A percentile compares a stretch with the other conserved stretches of the same genome.
phyloP scores from a whole-genome alignment of 2,329 filamentous ascomycete species.

The Aspergillus phoenicis region DNA sequence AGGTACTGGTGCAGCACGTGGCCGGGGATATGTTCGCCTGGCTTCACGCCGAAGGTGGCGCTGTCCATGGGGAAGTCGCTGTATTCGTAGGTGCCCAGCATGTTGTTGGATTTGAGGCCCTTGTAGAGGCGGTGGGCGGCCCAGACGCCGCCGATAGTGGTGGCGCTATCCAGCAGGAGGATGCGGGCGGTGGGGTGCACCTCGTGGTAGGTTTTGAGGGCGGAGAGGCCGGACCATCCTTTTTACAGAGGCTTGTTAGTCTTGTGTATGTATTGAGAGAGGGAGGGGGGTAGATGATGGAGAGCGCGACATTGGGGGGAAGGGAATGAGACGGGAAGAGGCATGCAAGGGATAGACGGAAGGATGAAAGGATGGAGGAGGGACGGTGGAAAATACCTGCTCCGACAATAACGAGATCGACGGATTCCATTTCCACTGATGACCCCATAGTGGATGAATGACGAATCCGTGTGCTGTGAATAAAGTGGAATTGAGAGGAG shows the following conservation, averaged over 20 bases:
- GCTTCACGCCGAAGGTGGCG: constrained; percentile 52
- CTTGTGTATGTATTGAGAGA: background rate
- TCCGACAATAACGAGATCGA: constrained; percentile 36
- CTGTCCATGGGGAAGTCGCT: constrained; percentile 70
- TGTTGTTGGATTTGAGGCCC: constrained; percentile 72
- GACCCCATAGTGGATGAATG: background rate
- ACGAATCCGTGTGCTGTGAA: too few species aligned
- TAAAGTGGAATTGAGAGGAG: too few species aligned
- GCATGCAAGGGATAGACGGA: background rate
- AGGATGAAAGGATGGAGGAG: background rate
- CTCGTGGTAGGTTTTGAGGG: constrained; percentile 63
- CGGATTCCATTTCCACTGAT: constrained; percentile 25
- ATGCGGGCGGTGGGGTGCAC: constrained; percentile 61
- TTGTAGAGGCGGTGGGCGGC: constrained; percentile 66
- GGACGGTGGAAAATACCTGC: constrained; percentile 15
- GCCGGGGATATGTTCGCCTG: constrained; percentile 63
- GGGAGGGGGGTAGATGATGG: background rate
- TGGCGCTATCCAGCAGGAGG: constrained; percentile 59
- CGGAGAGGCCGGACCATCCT: constrained; percentile 61
- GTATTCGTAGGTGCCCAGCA: constrained; percentile 72
- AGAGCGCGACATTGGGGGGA: background rate
- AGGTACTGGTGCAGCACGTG: constrained; percentile 60
- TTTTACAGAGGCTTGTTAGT: background rate
- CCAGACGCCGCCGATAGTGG: constrained; percentile 70
- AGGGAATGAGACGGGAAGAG: background rate